A percentile compares a stretch with the other conserved stretches of the same genome.
These are phyloP conservation scores for Pleurotus sapidus DNA, from an alignment of 768 basidiomycete genomes.

Conservation along the genomic window DNA sequence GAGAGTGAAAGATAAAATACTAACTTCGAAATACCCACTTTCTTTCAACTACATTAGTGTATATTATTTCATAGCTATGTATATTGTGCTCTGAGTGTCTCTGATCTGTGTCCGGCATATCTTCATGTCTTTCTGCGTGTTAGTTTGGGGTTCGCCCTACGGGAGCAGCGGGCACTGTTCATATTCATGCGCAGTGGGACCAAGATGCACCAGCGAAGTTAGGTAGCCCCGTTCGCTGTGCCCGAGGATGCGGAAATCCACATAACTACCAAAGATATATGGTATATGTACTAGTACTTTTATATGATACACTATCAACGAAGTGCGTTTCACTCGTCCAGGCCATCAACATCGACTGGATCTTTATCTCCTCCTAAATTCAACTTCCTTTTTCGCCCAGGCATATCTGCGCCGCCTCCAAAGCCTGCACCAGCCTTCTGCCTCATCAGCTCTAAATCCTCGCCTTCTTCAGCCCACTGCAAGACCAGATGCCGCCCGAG, in stretches of 20 bases:
- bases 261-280: no score
- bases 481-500: conserved; percentile 93
- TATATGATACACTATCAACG: no score
- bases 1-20: neutral
- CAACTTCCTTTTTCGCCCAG: conserved; percentile 75
- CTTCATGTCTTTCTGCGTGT: no score
- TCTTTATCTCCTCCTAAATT: conserved; percentile 32
- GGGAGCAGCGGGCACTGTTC: no score
- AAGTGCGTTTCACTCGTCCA: no score
- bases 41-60: neutral
- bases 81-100: neutral
- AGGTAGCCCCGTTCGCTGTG: no score
- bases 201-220: no score
- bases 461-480: conserved; percentile 88
- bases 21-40: neutral
- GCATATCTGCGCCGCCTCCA: conserved; percentile 64
- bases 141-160: no score
- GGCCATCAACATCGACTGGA: no score
- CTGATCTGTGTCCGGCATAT: neutral
- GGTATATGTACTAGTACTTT: no score
- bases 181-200: no score
- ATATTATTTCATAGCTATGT: neutral
- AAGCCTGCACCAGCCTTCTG: conserved; percentile 80
- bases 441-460: conserved; percentile 73
- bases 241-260: no score